A percentile compares a stretch with the other conserved stretches of the same genome.
Conservation (phyloP, 2,329 filamentous ascomycete genomes). For the Aspergillus flavus region DNA sequence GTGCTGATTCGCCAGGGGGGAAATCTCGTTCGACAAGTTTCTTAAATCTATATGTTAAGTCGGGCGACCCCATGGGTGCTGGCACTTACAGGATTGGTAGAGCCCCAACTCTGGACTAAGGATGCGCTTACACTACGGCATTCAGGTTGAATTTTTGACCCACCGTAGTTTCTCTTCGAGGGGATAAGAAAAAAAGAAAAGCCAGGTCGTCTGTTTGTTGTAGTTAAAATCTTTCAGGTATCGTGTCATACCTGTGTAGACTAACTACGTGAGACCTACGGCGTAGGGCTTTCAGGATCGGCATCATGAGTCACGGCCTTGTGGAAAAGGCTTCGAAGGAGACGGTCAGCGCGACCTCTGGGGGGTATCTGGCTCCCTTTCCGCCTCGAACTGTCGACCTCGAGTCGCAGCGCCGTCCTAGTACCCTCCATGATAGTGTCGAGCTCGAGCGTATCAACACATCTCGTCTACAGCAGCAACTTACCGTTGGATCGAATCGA, state of each 20-base stretch:
- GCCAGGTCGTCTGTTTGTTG: neutral
- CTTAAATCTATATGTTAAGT: neutral
- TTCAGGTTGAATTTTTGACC: neutral
- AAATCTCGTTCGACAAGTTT: neutral
- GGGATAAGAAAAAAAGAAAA: neutral
- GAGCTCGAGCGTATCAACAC: slow-evolving; percentile 23
- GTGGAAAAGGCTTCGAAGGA: neutral
- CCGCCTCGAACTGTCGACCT: neutral
- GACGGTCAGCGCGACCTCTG: neutral
- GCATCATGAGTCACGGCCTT: neutral
- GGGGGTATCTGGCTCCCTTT: neutral
- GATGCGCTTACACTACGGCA: neutral
- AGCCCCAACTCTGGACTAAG: neutral
- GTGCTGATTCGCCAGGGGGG: neutral
- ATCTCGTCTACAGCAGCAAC: slow-evolving; percentile 21
- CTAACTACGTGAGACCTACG: neutral
- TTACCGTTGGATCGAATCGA: slow-evolving; percentile 20
- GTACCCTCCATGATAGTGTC: neutral
- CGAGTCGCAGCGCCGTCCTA: neutral
- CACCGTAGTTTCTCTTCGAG: neutral
- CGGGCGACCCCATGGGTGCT: neutral
- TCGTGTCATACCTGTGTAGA: neutral
- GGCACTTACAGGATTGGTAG: neutral
- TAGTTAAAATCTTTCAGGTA: neutral
- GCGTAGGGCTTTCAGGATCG: neutral